A percentile compares a stretch with the other conserved stretches of the same genome.
Evolutionary conservation across 768 basidiomycete species (phyloP).

Genomic region (Boletus speciosus): DNA sequence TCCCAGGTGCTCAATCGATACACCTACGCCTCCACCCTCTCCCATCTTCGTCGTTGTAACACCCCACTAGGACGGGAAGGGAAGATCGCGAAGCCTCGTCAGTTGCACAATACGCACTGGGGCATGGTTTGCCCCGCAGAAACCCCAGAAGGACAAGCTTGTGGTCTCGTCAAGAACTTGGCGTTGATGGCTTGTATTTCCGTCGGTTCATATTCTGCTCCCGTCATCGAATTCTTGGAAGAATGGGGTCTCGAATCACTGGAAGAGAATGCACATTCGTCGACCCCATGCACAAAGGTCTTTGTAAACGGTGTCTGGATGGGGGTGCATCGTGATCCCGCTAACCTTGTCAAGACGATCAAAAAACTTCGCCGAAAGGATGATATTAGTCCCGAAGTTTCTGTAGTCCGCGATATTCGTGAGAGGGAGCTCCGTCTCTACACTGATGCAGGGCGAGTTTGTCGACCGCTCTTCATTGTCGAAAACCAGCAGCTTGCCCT

Average conservation of each 20-base stretch:
- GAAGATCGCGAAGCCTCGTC: constrained; percentile 98
- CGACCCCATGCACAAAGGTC: constrained; percentile 87
- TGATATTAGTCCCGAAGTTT: constrained; percentile 94
- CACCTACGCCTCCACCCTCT: constrained; percentile 97
- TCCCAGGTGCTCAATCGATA: constrained; percentile 98
- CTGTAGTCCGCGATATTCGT: constrained; percentile 95
- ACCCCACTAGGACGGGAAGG: constrained; percentile 97
- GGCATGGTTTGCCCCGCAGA: constrained; percentile 99
- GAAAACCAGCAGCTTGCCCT: constrained; percentile 83
- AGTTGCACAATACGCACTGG: constrained; percentile 99
- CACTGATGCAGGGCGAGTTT: constrained; percentile 96
- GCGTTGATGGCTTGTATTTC: constrained; percentile 98
- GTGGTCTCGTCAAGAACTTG: constrained; percentile 97
- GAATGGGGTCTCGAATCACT: constrained; percentile 97
- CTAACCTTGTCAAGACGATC: constrained; percentile 88
- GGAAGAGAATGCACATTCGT: constrained; percentile 87
- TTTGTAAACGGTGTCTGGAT: constrained; percentile 99
- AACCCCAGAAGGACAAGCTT: constrained; percentile 99
- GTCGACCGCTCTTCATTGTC: constrained; percentile 95
- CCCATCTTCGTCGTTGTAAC: constrained; percentile 96
- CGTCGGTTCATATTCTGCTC: constrained; percentile 92
- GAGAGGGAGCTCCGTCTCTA: constrained; percentile 92
- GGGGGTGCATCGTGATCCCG: constrained; percentile 95
- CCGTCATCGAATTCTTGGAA: constrained; percentile 96
- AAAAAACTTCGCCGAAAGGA: constrained; percentile 90